A percentile compares a stretch with the other conserved stretches of the same genome.
Conservation (phyloP, 345 rosid genomes). For the Gossypium herbaceum region DNA sequence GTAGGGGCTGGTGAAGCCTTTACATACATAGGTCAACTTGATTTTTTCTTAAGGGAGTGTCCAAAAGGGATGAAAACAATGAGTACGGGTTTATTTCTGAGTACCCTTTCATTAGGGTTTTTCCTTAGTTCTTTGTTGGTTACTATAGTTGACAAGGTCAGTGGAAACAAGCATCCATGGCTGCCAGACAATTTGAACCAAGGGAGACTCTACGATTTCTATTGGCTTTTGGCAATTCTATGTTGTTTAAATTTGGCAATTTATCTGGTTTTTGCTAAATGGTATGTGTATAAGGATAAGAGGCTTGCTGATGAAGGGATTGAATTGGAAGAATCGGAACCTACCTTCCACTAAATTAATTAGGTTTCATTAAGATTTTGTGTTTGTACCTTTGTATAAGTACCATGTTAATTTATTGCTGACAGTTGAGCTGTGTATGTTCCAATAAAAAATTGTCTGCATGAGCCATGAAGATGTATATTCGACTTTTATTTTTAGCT, state of each 20-base stretch:
- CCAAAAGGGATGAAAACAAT: neutral
- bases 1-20: neutral
- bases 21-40: neutral
- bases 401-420: too few species aligned
- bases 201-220: neutral
- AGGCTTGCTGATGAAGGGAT: slow-evolving; percentile 1
- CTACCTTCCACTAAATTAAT: neutral
- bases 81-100: neutral
- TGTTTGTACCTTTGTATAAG: neutral
- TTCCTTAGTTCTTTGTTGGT: slow-evolving; percentile 3
- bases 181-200: slow-evolving; percentile 2
- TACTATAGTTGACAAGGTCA: neutral
- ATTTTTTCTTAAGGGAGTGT: neutral
- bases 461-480: too few species aligned
- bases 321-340: neutral
- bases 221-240: neutral
- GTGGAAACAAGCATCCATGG: neutral
- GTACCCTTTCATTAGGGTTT: neutral
- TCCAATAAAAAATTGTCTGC: too few species aligned
- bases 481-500: too few species aligned
- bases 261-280: neutral
- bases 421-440: too few species aligned
- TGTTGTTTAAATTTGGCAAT: neutral
- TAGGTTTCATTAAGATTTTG: neutral
- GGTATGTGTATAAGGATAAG: neutral